Percentiles rank a stretch among this genome's conserved stretches.
These are phyloP conservation scores for Heliophila coronopifolia DNA, from an alignment of 441 rosid species.

Conservation along the genomic window DNA sequence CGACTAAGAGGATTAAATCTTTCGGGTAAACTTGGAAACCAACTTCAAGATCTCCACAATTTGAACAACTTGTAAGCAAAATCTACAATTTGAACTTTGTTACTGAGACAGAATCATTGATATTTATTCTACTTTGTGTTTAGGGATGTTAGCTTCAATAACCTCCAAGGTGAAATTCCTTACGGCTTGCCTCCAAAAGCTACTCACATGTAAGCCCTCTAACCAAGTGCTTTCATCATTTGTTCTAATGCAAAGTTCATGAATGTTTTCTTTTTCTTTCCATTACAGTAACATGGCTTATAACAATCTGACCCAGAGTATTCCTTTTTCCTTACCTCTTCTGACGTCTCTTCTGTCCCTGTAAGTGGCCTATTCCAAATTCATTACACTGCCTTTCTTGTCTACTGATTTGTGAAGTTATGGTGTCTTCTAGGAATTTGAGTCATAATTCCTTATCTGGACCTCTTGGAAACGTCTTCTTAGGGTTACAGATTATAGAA, in stretches of 20 bases:
- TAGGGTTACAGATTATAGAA: conserved; percentile 58
- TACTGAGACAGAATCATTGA: conserved; percentile 10
- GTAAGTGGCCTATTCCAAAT: conserved; percentile 39
- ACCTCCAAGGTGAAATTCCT: conserved; percentile 70
- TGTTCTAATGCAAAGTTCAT: not conserved
- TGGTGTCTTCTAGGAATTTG: conserved; percentile 57
- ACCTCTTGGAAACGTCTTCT: conserved; percentile 81
- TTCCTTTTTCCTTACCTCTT: conserved; percentile 64
- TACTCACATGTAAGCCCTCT: conserved; percentile 66
- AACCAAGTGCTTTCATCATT: conserved; percentile 1
- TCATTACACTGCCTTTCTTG: conserved; percentile 6
- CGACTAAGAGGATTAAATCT: conserved; percentile 56
- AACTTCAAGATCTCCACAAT: conserved; percentile 56
- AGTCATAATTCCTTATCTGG: conserved; percentile 82
- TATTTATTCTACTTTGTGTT: conserved; percentile 6
- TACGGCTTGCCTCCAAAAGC: conserved; percentile 66
- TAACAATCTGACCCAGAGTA: conserved; percentile 56
- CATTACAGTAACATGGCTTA: conserved; percentile 64
- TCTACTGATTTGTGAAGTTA: not conserved
- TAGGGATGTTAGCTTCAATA: conserved; percentile 82
- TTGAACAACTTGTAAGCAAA: conserved; percentile 66
- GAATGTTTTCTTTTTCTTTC: not conserved
- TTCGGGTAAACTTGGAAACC: conserved; percentile 60
- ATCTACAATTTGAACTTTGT: conserved; percentile 3
- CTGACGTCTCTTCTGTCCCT: conserved; percentile 54